Evolutionary conservation across 805 yeast species (phyloP).

Genomic region (Zygosaccharomyces bailii): DNA sequence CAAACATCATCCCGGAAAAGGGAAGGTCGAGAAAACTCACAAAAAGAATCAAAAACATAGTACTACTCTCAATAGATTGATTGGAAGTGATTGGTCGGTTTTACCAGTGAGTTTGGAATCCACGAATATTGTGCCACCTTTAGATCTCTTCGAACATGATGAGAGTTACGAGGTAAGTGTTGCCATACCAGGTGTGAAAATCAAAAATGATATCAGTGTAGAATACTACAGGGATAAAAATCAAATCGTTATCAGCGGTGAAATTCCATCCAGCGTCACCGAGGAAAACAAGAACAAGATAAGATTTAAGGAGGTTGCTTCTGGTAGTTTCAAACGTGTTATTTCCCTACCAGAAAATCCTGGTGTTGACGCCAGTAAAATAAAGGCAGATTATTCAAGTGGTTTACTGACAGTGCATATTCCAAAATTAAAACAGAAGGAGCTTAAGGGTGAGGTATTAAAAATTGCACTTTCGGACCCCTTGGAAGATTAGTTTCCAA

Average conservation of each 20-base stretch:
- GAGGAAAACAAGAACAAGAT: constrained; percentile 25
- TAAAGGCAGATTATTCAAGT: constrained; percentile 45
- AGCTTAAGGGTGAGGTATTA: constrained; percentile 25
- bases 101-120: constrained; percentile 26
- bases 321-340: constrained; percentile 43
- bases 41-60: constrained; percentile 9
- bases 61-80: neutral
- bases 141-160: constrained; percentile 46
- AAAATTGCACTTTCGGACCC: constrained; percentile 33
- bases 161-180: constrained; percentile 41
- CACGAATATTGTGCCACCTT: constrained; percentile 39
- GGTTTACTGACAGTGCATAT: constrained; percentile 44
- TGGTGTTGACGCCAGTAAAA: constrained; percentile 42
- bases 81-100: constrained; percentile 28
- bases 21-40: constrained; percentile 1
- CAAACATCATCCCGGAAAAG: too few species aligned
- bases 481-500: too few species aligned
- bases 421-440: constrained; percentile 38
- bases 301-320: constrained; percentile 36
- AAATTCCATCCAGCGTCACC: constrained; percentile 32
- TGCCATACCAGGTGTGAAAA: constrained; percentile 46
- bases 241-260: constrained; percentile 44
- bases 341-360: constrained; percentile 39
- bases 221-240: constrained; percentile 47
- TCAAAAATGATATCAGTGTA: constrained; percentile 42